Percentiles rank a stretch among this genome's conserved stretches.
Conservation (phyloP, 2,329 filamentous ascomycete genomes). For the Xylaria sp. region DNA sequence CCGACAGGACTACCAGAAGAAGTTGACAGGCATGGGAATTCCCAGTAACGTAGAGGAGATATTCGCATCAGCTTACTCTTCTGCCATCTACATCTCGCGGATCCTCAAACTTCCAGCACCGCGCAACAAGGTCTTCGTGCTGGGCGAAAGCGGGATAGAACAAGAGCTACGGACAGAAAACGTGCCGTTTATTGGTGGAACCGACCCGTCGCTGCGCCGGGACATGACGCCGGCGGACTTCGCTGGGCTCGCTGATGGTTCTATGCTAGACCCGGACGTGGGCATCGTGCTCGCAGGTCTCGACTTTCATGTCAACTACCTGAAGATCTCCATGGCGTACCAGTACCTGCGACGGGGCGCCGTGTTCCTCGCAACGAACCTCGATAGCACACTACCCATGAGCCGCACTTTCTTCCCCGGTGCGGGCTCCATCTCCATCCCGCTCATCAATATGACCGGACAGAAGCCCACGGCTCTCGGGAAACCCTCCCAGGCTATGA, state of each 20-base stretch:
- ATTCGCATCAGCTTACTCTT: slow-evolving; percentile 94
- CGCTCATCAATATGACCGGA: slow-evolving; percentile 76
- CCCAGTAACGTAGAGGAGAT: slow-evolving; percentile 86
- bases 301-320: slow-evolving; percentile 95
- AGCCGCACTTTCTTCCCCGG: slow-evolving; percentile 88
- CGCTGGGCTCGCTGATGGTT: slow-evolving; percentile 77
- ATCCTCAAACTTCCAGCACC: slow-evolving; percentile 82
- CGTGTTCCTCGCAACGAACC: slow-evolving; percentile 90
- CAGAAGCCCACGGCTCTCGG: slow-evolving; percentile 81
- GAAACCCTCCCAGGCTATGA: slow-evolving; percentile 98
- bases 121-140: slow-evolving; percentile 92
- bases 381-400: slow-evolving; percentile 87
- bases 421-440: slow-evolving; percentile 83
- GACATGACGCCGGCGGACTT: slow-evolving; percentile 87
- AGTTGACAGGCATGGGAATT: slow-evolving; percentile 84
- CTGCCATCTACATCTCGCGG: slow-evolving; percentile 93
- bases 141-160: slow-evolving; percentile 93
- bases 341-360: slow-evolving; percentile 88
- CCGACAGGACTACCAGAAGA: slow-evolving; percentile 89
- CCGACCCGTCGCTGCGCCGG: slow-evolving; percentile 79
- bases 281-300: slow-evolving; percentile 89
- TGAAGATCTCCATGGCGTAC: slow-evolving; percentile 85
- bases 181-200: slow-evolving; percentile 84
- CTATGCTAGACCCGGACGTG: slow-evolving; percentile 84
- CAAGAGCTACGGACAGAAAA: slow-evolving; percentile 84